These are phyloP conservation scores for Leucogyrophana mollusca DNA, from an alignment of 768 basidiomycete species.

Conservation along the genomic window DNA sequence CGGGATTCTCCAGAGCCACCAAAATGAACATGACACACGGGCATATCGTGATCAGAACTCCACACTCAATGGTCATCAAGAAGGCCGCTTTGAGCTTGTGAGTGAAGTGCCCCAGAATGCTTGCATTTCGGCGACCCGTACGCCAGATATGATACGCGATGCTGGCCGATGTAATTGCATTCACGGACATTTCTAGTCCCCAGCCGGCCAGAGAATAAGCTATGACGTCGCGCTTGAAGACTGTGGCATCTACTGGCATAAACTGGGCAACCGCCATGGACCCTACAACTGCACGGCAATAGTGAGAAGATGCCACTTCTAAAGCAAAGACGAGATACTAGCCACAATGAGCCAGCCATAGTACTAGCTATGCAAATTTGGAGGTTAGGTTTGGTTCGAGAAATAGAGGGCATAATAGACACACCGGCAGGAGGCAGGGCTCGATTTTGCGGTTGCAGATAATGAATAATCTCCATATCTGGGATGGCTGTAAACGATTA, in stretches of 20 bases:
- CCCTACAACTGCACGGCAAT: conserved; percentile 7
- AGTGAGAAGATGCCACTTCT: neutral
- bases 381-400: neutral
- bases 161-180: conserved; percentile 13
- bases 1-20: neutral
- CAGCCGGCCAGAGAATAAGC: conserved; percentile 9
- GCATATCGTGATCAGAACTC: conserved; percentile 10
- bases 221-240: neutral
- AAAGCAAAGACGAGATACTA: neutral
- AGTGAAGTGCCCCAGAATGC: conserved; percentile 4
- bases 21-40: conserved; percentile 11
- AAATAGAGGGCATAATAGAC: neutral
- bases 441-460: conserved; percentile 10
- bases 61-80: conserved; percentile 19
- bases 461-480: conserved; percentile 24
- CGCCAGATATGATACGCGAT: conserved; percentile 15
- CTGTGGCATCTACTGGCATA: conserved; percentile 8
- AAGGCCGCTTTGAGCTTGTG: conserved; percentile 7
- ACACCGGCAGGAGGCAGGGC: conserved; percentile 18
- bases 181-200: conserved; percentile 10
- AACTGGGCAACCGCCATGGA: conserved; percentile 17
- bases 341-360: conserved; percentile 17
- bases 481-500: neutral
- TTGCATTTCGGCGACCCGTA: conserved; percentile 7
- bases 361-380: conserved; percentile 6